Base-by-base conservation (phyloP, 345 rosid genomes). In the Iberis pinnata region DNA sequence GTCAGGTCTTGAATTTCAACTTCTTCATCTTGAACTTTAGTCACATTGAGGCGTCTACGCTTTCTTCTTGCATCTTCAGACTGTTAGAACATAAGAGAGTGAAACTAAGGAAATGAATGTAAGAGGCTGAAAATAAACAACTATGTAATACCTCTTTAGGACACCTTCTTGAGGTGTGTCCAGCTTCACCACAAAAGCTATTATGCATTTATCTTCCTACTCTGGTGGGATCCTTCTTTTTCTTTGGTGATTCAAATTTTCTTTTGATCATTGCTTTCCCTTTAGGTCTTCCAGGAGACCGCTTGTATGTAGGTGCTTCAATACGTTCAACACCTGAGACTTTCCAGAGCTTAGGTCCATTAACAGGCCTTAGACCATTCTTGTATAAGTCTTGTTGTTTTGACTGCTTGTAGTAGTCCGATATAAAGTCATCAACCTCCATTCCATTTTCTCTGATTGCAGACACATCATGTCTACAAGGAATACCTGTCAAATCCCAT, bases 111-210 rank as follows among this genome's bases (percentile, higher is more conserved):
- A 22, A 22, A 22, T 3, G 6, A 22, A 12, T n/a, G n/a, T n/a
- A n/a, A n/a, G n/a, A n/a, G n/a, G n/a, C n/a, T n/a, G 25, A 22
- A 22, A 22, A 22, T 3, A 22, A 22, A 12, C 12, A 12, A 12
- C 0, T 0, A 35, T 2, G n/a, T n/a, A 13, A 2, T 48, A 48
- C 38, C 53, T 48, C 24, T 0, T 11, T 0, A 9, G 40, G 40
- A 32, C 54, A 49, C 29, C 2, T 46, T 12, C 54, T 49, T 18
- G 40, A 49, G 12, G 31, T 46, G 9, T 49, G 26, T 5, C 54
- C 25, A 2, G 11, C 4, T 7, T 7, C 7, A 12, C 40, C 12
- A 9, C 40, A 46, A 13, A 49, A 0, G 1, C 40, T 4, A 49
- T 26, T 29, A 32, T 31, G 40, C 4, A 12, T n/a, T n/a, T n/a